Base-by-base conservation (phyloP, 1,284 basidiomycete species). In the Exobasidium rhododendri region DNA sequence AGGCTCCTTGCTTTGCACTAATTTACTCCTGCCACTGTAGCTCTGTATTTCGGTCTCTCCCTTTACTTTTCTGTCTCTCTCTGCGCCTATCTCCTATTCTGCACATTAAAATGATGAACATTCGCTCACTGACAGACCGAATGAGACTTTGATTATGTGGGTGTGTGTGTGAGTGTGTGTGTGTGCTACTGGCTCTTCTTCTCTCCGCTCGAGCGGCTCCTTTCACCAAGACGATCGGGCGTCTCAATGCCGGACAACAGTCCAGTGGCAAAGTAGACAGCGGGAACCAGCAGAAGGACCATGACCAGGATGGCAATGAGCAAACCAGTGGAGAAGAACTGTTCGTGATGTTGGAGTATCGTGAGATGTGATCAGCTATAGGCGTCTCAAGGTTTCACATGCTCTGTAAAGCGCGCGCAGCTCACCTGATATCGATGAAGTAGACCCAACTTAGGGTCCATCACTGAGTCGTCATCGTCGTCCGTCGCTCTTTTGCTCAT, bases 321-420 rank as follows among this genome's bases (percentile, higher is more conserved):
- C 4, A 53, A 28, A 28, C 51, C 51, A 50, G 47, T 50, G 10
- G 47, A 50, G 20, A 50, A 50, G 47, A 50, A 50, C 47, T 50
- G 17, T 10, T 10, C 17, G 35, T 40, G 35, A 17, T 40, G 17
- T 10, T 10, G 35, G 35, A n/a, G n/a, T n/a, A n/a, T n/a, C n/a
- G n/a, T n/a, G n/a, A n/a, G n/a, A n/a, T n/a, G n/a, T n/a, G n/a
- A n/a, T n/a, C n/a, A n/a, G n/a, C n/a, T n/a, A n/a, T n/a, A n/a
- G n/a, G n/a, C n/a, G n/a, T n/a, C n/a, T n/a, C n/a, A n/a, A n/a
- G n/a, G n/a, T n/a, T n/a, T n/a, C n/a, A n/a, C n/a, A n/a, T n/a
- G n/a, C n/a, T n/a, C n/a, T n/a, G n/a, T n/a, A n/a, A n/a, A n/a
- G n/a, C n/a, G n/a, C 17, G 17, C 17, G 7, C 35, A 17, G 17